Evolutionary conservation across 1,139 yeast species (phyloP).

Genomic region (Candida anutae): DNA sequence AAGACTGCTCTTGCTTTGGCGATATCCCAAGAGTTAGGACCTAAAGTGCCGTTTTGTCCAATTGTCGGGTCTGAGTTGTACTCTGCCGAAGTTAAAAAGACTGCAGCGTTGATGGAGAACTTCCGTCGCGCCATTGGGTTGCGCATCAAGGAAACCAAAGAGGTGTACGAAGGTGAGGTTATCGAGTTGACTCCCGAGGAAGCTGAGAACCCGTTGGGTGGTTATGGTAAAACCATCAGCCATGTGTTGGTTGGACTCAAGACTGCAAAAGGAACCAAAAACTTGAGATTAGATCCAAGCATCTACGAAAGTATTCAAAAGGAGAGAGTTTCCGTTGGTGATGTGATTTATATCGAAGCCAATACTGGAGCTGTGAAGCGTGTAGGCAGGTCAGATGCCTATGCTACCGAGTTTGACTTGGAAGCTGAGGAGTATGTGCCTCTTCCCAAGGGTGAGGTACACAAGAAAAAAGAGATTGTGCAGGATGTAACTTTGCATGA

Average conservation of each 20-base stretch:
- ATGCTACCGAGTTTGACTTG: conserved; percentile 94
- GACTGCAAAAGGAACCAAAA: conserved; percentile 94
- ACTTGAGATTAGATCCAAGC: conserved; percentile 85
- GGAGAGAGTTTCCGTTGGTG: conserved; percentile 92
- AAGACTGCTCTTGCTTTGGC: conserved; percentile 96
- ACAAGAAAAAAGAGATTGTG: conserved; percentile 94
- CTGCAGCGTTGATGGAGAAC: conserved; percentile 95
- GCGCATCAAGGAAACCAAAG: conserved; percentile 93
- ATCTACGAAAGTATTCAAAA: conserved; percentile 94
- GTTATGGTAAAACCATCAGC: conserved; percentile 92
- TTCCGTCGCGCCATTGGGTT: conserved; percentile 94
- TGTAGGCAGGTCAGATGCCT: conserved; percentile 97
- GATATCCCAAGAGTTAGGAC: conserved; percentile 93
- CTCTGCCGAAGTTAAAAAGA: conserved; percentile 96
- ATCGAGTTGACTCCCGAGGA: conserved; percentile 96
- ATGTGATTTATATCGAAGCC: conserved; percentile 93
- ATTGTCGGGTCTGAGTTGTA: conserved; percentile 92
- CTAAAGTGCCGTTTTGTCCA: conserved; percentile 97
- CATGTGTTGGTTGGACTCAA: conserved; percentile 93
- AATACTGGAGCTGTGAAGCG: conserved; percentile 97
- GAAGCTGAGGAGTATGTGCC: conserved; percentile 99
- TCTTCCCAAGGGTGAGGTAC: conserved; percentile 96
- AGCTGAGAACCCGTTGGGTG: conserved; percentile 94
- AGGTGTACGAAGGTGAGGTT: conserved; percentile 97
- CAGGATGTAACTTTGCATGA: conserved; percentile 97